Conservation (phyloP, 73 alveolate species). For the Tetrahymena malaccensis region DNA sequence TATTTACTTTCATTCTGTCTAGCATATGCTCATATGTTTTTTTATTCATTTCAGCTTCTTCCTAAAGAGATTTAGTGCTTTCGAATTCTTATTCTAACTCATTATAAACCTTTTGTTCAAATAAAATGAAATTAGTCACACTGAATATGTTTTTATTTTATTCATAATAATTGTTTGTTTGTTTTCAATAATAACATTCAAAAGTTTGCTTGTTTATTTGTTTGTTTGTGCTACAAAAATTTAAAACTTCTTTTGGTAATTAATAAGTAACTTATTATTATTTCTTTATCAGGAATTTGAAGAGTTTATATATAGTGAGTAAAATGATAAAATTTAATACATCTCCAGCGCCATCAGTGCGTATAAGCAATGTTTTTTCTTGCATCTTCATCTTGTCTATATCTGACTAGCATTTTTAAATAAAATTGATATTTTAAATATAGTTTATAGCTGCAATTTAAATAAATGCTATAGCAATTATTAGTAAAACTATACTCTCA, state of each 20-base stretch:
- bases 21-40: conserved; percentile 37
- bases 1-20: conserved; percentile 23
- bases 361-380: neutral
- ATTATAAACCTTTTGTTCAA: neutral
- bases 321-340: neutral
- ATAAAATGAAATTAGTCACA: neutral
- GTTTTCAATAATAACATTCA: neutral
- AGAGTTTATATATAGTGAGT: neutral
- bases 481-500: neutral
- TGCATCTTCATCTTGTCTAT: neutral
- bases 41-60: neutral
- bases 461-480: neutral
- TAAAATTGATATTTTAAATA: no score
- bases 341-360: neutral
- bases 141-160: no score
- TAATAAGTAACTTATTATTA: neutral
- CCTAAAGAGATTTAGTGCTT: neutral
- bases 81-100: neutral
- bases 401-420: neutral
- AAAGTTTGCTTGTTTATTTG: neutral
- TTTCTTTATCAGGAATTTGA: neutral
- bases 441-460: no score
- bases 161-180: neutral
- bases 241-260: neutral
- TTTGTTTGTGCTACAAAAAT: neutral